phyloP scores from a whole-genome alignment of 139 green algal genomes.

The Tetratostichococcus sp. region DNA sequence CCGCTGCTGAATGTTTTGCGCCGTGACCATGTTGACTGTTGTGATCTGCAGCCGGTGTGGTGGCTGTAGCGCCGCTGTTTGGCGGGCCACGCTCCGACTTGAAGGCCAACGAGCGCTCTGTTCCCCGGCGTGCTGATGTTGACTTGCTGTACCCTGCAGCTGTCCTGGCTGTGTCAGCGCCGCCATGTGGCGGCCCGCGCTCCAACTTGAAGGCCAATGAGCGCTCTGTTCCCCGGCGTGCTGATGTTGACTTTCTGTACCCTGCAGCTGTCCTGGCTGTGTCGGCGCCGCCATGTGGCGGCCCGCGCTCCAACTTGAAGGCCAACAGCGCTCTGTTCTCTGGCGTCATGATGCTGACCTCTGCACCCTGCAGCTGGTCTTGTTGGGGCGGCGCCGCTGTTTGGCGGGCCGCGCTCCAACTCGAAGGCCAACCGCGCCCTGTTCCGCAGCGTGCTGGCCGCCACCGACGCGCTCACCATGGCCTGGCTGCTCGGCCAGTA shows the following conservation, averaged over 20 bases:
- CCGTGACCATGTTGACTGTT: no score
- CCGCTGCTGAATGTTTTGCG: no score
- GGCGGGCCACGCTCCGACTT: slow-evolving; percentile 3
- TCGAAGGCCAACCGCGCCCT: not conserved
- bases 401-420: slow-evolving; percentile 14
- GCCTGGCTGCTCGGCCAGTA: slow-evolving; percentile 43
- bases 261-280: slow-evolving; percentile 22
- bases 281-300: slow-evolving; percentile 16
- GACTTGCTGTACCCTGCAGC: slow-evolving; percentile 1
- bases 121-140: not conserved
- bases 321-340: not conserved
- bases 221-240: not conserved
- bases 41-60: slow-evolving; percentile 20
- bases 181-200: slow-evolving; percentile 14
- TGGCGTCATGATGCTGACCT: not conserved
- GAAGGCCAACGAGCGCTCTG: no score
- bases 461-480: not conserved
- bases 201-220: not conserved
- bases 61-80: slow-evolving; percentile 19
- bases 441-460: slow-evolving; percentile 2
- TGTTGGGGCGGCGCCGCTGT: slow-evolving; percentile 18
- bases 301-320: not conserved
- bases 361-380: slow-evolving; percentile 10
- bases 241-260: not conserved
- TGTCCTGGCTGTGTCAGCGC: slow-evolving; percentile 15